Evolutionary conservation across 1,284 basidiomycete species (phyloP), one percentile per base, ranked within the genome.

Genomic region (Puccinia triticina): DNA sequence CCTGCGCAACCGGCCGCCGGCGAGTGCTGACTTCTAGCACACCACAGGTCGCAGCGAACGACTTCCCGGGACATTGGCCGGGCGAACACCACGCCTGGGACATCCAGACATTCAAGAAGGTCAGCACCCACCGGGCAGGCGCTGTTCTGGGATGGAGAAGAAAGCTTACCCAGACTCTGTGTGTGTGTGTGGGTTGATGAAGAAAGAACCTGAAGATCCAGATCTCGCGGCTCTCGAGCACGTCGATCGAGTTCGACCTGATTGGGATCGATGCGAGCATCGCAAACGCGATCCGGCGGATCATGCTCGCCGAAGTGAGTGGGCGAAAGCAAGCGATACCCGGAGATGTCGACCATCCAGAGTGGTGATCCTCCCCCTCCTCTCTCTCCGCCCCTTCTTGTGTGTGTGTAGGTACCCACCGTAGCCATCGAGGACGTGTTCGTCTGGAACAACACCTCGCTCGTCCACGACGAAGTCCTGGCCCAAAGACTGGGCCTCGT

Each of bases 211-310:
- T 96, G 82, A 89, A 89, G 84, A 91, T 95, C 11, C 90, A 91
- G 72, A 90, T 96, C 46, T 91, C 93, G 84, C 90, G 92, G 73
- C 88, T 96, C 59, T 95, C 94, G 2, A 90, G 92, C 67, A 90
- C 92, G 2, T 92, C 92, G 4, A 91, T 97, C 84, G 96, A 98
- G 85, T 96, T 99, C 87, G 96, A 99, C 88, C 89, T 99, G 40
- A 91, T 98, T 82, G 96, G 97, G 11, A 93, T 98, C 46, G 97
- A 99, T 88, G 94, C 97, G 0, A 93, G 93, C 43, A 93, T 99
- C 77, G 95, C 97, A 37, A 99, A 99, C 87, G 95, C 96, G 0
- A 91, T 98, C 84, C 90, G 97, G 64, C 89, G 96, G 83, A 93
- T 96, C 80, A 89, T 98, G 86, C 94, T 99, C 77, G 93, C 97